Evolutionary conservation across 305 asterid species (phyloP).

Genomic region (Fraxinus xanthoxyloides): DNA sequence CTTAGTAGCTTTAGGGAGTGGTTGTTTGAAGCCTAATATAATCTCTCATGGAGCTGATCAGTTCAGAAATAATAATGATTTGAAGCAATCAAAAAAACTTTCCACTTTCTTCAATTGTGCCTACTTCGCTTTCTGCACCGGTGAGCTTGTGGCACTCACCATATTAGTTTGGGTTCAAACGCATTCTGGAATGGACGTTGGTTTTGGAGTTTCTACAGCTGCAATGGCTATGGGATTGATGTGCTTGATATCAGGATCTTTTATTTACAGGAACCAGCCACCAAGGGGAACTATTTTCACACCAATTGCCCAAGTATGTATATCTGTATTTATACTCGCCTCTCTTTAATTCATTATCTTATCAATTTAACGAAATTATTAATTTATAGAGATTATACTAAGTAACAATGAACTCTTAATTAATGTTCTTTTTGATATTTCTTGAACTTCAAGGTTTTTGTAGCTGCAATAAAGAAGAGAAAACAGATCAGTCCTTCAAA

Average conservation of each 20-base stretch:
- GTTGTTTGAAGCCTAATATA: slow-evolving; percentile 63
- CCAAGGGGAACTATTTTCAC: slow-evolving; percentile 61
- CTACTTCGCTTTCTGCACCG: slow-evolving; percentile 62
- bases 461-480: slow-evolving; percentile 67
- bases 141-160: slow-evolving; percentile 67
- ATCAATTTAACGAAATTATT: neutral
- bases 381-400: neutral
- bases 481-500: slow-evolving; percentile 63
- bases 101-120: slow-evolving; percentile 72
- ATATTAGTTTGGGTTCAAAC: slow-evolving; percentile 68
- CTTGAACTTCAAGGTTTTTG: slow-evolving; percentile 41
- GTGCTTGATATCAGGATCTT: slow-evolving; percentile 50
- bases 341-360: neutral
- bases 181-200: slow-evolving; percentile 65
- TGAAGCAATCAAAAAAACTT: slow-evolving; percentile 38
- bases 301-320: slow-evolving; percentile 55
- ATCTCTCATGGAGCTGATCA: slow-evolving; percentile 77
- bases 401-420: neutral
- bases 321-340: neutral
- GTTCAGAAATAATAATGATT: slow-evolving; percentile 27
- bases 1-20: slow-evolving; percentile 70
- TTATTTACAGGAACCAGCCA: slow-evolving; percentile 41
- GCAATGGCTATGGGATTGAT: slow-evolving; percentile 61
- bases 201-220: slow-evolving; percentile 67
- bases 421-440: neutral